Evolutionary conservation across 1,284 basidiomycete genomes (phyloP).

Genomic region (Apiotrichum akiyoshidainum): DNA sequence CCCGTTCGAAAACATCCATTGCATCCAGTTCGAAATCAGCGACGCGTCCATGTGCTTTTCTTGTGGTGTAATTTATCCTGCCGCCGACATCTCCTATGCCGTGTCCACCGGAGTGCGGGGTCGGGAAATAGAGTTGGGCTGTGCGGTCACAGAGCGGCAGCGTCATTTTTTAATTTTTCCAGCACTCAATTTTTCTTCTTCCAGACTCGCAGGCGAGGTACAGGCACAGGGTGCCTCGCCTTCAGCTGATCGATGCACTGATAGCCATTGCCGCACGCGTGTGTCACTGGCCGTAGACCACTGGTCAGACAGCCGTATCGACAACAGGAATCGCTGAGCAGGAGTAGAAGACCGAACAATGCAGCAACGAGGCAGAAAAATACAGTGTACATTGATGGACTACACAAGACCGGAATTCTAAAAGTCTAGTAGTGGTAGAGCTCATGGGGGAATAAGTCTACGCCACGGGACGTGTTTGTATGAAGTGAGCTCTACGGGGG

Average conservation of each 20-base stretch:
- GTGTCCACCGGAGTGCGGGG: too few relatives aligned
- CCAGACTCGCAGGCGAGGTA: too few relatives aligned
- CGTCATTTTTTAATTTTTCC: background rate
- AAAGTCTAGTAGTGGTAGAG: background rate
- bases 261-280: background rate
- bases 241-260: background rate
- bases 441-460: background rate
- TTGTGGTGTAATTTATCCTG: too few relatives aligned
- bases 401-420: conserved; percentile 3
- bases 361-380: background rate
- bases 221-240: background rate
- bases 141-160: background rate
- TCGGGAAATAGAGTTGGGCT: too few relatives aligned
- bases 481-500: too few relatives aligned
- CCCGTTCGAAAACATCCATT: too few relatives aligned
- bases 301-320: too few relatives aligned
- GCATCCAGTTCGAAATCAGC: too few relatives aligned
- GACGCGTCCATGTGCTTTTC: too few relatives aligned
- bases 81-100: too few relatives aligned
- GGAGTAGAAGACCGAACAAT: background rate
- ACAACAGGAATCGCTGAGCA: background rate
- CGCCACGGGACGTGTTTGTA: background rate
- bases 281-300: background rate
- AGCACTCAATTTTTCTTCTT: too few relatives aligned
- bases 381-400: background rate